These are phyloP conservation scores for Blastobotrys parvus DNA, from an alignment of 805 yeast genomes.

Conservation along the genomic window DNA sequence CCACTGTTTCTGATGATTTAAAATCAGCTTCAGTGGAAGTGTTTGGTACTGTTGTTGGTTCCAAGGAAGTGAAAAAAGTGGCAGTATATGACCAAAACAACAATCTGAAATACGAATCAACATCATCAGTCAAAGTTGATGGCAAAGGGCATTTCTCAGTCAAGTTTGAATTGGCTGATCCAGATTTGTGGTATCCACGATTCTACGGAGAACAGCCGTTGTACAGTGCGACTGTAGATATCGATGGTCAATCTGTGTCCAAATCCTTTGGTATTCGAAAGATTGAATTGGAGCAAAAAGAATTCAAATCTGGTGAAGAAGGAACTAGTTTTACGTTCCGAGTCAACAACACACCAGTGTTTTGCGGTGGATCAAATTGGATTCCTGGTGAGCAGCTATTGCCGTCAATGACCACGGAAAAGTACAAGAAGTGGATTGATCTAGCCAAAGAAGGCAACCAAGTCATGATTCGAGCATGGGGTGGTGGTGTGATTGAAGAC, in stretches of 20 bases:
- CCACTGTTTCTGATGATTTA: neutral
- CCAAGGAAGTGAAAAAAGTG: neutral
- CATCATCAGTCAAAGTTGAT: neutral
- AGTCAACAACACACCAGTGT: slow-evolving; percentile 33
- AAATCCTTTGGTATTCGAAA: slow-evolving; percentile 33
- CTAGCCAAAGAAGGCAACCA: slow-evolving; percentile 33
- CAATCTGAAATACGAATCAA: no score
- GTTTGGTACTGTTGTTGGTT: slow-evolving; percentile 2
- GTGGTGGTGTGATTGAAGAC: slow-evolving; percentile 38
- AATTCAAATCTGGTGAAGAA: neutral
- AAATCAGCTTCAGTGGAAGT: neutral
- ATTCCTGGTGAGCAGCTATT: slow-evolving; percentile 37
- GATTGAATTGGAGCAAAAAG: slow-evolving; percentile 35
- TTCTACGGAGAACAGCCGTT: slow-evolving; percentile 32
- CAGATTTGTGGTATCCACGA: slow-evolving; percentile 36
- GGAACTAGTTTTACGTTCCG: slow-evolving; percentile 36
- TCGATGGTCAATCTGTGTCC: neutral
- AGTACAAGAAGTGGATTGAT: slow-evolving; percentile 30
- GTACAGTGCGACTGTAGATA: slow-evolving; percentile 21
- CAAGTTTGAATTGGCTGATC: slow-evolving; percentile 8
- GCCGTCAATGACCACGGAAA: slow-evolving; percentile 25
- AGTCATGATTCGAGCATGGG: slow-evolving; percentile 40
- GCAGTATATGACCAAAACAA: neutral
- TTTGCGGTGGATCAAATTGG: slow-evolving; percentile 37
- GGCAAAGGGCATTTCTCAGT: neutral